Evolutionary conservation across 139 green algal genomes (phyloP).

Genomic region (Closterium sp.): DNA sequence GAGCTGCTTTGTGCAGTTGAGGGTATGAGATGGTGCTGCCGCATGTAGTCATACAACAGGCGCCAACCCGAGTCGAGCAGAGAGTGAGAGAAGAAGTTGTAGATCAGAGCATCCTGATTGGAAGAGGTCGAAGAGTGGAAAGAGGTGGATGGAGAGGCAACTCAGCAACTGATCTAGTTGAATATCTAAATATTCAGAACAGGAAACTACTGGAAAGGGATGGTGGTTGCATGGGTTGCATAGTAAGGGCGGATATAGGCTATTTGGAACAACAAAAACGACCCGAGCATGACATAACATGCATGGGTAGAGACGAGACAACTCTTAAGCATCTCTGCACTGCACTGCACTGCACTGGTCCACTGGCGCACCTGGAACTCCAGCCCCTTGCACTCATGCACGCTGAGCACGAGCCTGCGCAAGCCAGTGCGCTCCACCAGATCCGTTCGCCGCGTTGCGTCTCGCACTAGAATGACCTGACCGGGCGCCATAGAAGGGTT

Average conservation of each 20-base stretch:
- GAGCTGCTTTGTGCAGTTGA: neutral
- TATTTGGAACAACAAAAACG: neutral
- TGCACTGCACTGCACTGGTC: too few relatives aligned
- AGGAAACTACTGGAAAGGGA: too few relatives aligned
- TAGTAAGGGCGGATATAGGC: neutral
- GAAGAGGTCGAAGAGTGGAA: neutral
- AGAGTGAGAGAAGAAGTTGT: constrained; percentile 71
- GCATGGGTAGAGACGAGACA: too few relatives aligned
- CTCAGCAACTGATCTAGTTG: neutral
- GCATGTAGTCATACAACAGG: constrained; percentile 64
- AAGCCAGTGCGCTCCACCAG: constrained; percentile 15
- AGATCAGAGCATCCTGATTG: constrained; percentile 56
- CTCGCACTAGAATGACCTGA: constrained; percentile 77
- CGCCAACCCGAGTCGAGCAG: constrained; percentile 59
- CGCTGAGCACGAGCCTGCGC: constrained; percentile 60
- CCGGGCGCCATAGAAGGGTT: constrained; percentile 53
- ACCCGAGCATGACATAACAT: neutral
- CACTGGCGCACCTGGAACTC: constrained; percentile 66
- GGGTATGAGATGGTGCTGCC: neutral
- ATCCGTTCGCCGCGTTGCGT: constrained; percentile 25
- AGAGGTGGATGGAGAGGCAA: neutral
- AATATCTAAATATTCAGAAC: neutral
- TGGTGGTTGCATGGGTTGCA: neutral
- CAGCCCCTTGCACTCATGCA: constrained; percentile 69
- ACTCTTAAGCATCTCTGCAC: too few relatives aligned